Percentiles rank a stretch among this genome's conserved stretches.
These are phyloP conservation scores for Garcia nutans DNA, from an alignment of 345 rosid genomes.

Conservation along the genomic window DNA sequence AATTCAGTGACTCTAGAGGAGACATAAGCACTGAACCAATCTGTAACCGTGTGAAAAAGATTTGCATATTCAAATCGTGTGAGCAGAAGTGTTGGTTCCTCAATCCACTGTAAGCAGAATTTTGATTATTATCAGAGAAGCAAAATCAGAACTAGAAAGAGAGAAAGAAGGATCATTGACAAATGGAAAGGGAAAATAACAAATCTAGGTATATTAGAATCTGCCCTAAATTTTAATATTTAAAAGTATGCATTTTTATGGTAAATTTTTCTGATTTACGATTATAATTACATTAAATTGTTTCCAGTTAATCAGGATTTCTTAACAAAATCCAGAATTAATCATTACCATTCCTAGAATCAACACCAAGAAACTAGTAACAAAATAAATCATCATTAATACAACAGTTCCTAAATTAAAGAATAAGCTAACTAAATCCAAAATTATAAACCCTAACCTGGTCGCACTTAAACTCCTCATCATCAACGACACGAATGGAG, in stretches of 20 bases:
- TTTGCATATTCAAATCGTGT: constrained; percentile 90
- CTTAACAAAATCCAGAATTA: neutral
- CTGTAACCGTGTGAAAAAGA: constrained; percentile 84
- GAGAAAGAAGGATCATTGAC: neutral
- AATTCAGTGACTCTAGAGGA: constrained; percentile 83
- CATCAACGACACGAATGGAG: constrained; percentile 51
- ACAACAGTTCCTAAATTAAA: too few species aligned
- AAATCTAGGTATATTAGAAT: neutral
- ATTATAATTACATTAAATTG: constrained; percentile 6
- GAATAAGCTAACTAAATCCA: neutral
- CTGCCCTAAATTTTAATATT: neutral
- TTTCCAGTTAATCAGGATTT: neutral
- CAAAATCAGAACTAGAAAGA: neutral
- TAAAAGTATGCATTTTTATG: neutral
- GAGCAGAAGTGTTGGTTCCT: constrained; percentile 76
- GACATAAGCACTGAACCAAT: constrained; percentile 91
- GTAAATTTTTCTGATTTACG: neutral
- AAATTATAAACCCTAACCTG: constrained; percentile 48
- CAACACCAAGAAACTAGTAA: neutral
- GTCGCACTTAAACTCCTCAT: constrained; percentile 52
- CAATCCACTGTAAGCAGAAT: constrained; percentile 73
- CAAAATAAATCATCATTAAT: neutral
- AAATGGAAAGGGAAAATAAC: too few species aligned
- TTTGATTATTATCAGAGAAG: neutral
- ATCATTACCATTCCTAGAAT: neutral